phyloP scores from a whole-genome alignment of 2,329 filamentous ascomycete species.

The Akanthomyces dipterigenus region DNA sequence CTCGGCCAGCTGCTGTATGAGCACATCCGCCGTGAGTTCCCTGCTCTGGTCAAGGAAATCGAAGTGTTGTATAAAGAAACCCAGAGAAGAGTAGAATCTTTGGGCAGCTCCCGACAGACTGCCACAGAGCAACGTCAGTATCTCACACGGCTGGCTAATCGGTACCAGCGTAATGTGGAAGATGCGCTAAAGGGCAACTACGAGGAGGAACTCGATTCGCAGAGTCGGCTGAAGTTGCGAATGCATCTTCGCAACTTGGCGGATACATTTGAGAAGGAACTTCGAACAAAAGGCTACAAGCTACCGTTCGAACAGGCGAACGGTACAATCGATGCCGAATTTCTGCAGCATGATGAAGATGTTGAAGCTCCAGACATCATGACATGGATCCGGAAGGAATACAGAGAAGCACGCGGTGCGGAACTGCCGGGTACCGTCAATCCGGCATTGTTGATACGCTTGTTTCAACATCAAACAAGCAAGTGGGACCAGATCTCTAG shows the following conservation, averaged over 20 bases:
- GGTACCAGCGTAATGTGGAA: slow-evolving; percentile 1
- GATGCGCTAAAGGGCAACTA: slow-evolving; percentile 2
- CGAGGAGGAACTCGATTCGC: neutral
- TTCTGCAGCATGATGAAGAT: neutral
- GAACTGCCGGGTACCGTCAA: slow-evolving; percentile 1
- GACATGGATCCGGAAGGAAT: neutral
- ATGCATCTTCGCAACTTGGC: slow-evolving; percentile 3
- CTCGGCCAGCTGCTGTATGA: neutral
- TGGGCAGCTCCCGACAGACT: neutral
- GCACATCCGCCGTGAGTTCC: neutral
- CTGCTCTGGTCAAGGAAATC: neutral
- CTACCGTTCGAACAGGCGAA: neutral
- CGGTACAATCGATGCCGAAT: neutral
- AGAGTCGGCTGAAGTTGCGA: neutral
- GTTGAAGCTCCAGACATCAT: neutral
- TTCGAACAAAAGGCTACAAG: neutral
- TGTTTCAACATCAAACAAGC: neutral
- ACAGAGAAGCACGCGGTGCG: neutral
- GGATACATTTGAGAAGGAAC: neutral
- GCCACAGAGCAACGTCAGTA: slow-evolving; percentile 2
- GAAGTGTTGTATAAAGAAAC: neutral
- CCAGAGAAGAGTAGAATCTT: neutral
- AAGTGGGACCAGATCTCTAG: neutral
- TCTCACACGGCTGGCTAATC: neutral
- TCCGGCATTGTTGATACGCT: neutral